phyloP scores from a whole-genome alignment of 2,329 filamentous ascomycete genomes.

The Neofusicoccum ribis region DNA sequence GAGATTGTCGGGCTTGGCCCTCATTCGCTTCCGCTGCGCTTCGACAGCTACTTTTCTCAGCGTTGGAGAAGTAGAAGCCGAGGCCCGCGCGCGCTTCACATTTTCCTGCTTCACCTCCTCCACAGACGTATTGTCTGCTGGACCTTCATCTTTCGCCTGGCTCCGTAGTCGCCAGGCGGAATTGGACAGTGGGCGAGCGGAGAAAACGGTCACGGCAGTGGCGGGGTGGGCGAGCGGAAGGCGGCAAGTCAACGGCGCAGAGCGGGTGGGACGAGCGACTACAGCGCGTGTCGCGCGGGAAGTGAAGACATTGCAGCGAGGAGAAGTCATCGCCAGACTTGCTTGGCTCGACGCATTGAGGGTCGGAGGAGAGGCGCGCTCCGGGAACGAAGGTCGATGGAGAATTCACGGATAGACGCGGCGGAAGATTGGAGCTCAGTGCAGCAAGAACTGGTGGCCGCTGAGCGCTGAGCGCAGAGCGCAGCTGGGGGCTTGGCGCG shows the following conservation, averaged over 20 bases:
- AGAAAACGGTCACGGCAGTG: too few species aligned
- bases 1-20: constrained; percentile 41
- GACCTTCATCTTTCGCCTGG: not conserved
- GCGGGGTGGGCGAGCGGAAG: not conserved
- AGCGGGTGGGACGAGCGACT: not conserved
- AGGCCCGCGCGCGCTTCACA: constrained; percentile 10
- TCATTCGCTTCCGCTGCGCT: constrained; percentile 62
- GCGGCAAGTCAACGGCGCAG: not conserved
- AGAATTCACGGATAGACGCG: not conserved
- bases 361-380: not conserved
- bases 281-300: constrained; percentile 18
- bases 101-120: constrained; percentile 1
- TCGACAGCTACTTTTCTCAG: constrained; percentile 83
- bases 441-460: not conserved
- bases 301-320: constrained; percentile 27
- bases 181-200: not conserved
- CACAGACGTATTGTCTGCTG: not conserved
- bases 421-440: not conserved
- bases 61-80: constrained; percentile 52
- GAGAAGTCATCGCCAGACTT: constrained; percentile 29
- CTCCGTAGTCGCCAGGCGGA: not conserved
- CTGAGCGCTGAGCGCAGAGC: too few species aligned
- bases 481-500: not conserved
- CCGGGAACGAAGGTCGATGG: not conserved
- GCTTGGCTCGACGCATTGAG: not conserved